Conservation (phyloP, 768 basidiomycete species). For the Cantharellus anzutake region DNA sequence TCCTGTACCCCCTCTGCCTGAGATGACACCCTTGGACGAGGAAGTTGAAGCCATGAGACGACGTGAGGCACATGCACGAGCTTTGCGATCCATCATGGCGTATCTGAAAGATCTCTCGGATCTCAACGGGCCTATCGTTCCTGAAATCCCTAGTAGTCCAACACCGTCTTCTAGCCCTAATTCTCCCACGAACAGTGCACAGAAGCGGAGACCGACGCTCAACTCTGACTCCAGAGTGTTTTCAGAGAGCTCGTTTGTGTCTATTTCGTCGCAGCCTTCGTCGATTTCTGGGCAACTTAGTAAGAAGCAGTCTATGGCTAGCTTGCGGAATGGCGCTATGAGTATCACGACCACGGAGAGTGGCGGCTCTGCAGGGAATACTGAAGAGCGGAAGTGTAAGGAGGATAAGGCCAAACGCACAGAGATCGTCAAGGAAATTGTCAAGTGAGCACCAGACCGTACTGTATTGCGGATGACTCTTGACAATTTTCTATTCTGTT, state of each 20-base stretch:
- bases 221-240: not conserved
- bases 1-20: not conserved
- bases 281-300: conserved; percentile 32
- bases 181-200: not conserved
- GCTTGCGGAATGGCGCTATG: conserved; percentile 41
- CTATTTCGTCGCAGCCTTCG: not conserved
- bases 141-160: not conserved
- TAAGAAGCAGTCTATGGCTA: conserved; percentile 41
- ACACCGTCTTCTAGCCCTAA: not conserved
- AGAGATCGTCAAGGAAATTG: conserved; percentile 76
- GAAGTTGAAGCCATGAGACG: not conserved
- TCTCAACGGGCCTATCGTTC: conserved; percentile 25
- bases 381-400: conserved; percentile 74
- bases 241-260: not conserved
- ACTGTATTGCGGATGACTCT: not conserved
- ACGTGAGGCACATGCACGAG: conserved; percentile 35
- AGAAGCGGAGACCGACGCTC: conserved; percentile 25
- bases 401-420: conserved; percentile 75
- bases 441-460: conserved; percentile 39
- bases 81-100: conserved; percentile 82
- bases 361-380: conserved; percentile 30
- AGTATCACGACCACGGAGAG: conserved; percentile 55
- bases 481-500: not conserved
- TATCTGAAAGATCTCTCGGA: conserved; percentile 95
- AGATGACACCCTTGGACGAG: not conserved